Percentiles rank a stretch among this genome's conserved stretches.
Evolutionary conservation across 768 basidiomycete species (phyloP).

Genomic region (Saitozyma podzolica): DNA sequence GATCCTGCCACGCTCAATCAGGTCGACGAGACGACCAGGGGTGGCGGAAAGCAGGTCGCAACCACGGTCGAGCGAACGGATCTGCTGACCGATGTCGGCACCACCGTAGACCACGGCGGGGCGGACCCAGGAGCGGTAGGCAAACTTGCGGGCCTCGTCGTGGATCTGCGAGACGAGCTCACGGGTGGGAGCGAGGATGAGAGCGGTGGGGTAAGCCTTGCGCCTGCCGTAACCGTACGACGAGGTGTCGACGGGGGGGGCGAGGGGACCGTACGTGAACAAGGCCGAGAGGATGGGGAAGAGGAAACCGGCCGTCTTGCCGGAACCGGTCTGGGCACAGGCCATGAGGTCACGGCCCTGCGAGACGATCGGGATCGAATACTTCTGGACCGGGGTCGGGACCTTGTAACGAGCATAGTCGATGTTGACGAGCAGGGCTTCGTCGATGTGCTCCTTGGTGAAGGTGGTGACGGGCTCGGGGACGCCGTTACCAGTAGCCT

Average conservation of each 20-base stretch:
- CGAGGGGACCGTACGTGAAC: constrained; percentile 77
- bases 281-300: constrained; percentile 97
- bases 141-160: constrained; percentile 97
- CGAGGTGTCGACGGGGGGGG: constrained; percentile 61
- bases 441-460: constrained; percentile 83
- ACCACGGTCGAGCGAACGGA: constrained; percentile 90
- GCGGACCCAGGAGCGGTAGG: constrained; percentile 98
- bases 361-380: constrained; percentile 97
- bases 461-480: constrained; percentile 90
- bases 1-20: constrained; percentile 97
- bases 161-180: constrained; percentile 99
- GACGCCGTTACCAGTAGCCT: constrained; percentile 95
- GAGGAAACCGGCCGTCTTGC: constrained; percentile 97
- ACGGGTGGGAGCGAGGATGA: constrained; percentile 96
- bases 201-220: constrained; percentile 94
- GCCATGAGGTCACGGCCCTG: constrained; percentile 60
- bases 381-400: constrained; percentile 99
- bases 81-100: constrained; percentile 94
- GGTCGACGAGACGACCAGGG: constrained; percentile 94
- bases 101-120: constrained; percentile 99
- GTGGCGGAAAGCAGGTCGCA: constrained; percentile 97
- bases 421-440: constrained; percentile 94
- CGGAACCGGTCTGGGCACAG: constrained; percentile 86
- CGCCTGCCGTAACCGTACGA: constrained; percentile 63
- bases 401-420: constrained; percentile 85